These are phyloP conservation scores for Salvia hispanica DNA, from an alignment of 257 asterid genomes.

Conservation along the genomic window DNA sequence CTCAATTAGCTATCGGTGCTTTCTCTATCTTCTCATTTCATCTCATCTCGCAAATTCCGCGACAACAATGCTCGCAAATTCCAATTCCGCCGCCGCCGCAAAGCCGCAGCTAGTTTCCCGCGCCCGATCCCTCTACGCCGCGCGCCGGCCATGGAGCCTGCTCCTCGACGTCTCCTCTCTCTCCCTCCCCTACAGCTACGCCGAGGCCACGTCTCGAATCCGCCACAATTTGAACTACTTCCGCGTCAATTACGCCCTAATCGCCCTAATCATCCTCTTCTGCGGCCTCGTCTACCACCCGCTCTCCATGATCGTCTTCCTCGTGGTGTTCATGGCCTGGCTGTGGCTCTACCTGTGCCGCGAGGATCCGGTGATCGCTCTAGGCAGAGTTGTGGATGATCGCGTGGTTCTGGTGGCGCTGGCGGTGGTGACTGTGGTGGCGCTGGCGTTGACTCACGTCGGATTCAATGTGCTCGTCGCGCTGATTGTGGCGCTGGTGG, in stretches of 20 bases:
- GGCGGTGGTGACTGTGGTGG: conserved; percentile 67
- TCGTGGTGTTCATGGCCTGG: conserved; percentile 56
- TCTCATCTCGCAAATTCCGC: background rate
- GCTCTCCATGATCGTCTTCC: conserved; percentile 74
- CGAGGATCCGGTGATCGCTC: conserved; percentile 52
- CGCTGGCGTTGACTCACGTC: conserved; percentile 62
- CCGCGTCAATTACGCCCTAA: conserved; percentile 73
- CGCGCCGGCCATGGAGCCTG: conserved; percentile 73
- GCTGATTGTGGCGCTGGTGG: conserved; percentile 55
- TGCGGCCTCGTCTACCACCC: conserved; percentile 83
- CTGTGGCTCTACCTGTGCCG: conserved; percentile 58
- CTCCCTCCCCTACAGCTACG: conserved; percentile 60
- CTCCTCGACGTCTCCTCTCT: conserved; percentile 52
- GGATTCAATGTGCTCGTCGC: conserved; percentile 77
- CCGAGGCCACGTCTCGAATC: conserved; percentile 63
- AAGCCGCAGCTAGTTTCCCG: conserved; percentile 47
- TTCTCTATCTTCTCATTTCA: background rate
- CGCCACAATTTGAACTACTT: conserved; percentile 72
- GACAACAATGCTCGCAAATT: conserved; percentile 38
- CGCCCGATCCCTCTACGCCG: conserved; percentile 46
- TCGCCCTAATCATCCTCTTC: conserved; percentile 61
- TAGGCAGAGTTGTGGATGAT: conserved; percentile 55
- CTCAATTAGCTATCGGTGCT: background rate
- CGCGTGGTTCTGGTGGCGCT: conserved; percentile 54
- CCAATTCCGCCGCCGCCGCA: conserved; percentile 39